Conservation (phyloP, 208 protist genomes). For the Crithidia fasciculata region DNA sequence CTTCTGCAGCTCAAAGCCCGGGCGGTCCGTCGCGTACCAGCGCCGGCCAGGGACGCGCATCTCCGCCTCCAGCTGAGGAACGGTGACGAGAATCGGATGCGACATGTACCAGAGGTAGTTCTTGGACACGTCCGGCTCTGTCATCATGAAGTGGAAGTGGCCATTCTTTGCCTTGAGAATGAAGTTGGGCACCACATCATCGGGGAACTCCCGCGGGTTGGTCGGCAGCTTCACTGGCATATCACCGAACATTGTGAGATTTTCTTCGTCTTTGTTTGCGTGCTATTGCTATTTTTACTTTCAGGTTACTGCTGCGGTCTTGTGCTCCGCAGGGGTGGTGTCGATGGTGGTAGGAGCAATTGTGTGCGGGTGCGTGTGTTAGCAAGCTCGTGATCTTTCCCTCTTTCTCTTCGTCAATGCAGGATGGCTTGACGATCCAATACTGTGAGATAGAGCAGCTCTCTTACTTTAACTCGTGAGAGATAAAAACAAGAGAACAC, state of each 20-base stretch:
- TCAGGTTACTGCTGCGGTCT: too few species aligned
- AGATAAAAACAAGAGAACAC: too few species aligned
- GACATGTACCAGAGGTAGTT: conserved; percentile 85
- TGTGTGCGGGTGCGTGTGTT: too few species aligned
- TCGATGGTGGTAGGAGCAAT: too few species aligned
- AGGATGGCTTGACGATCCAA: too few species aligned
- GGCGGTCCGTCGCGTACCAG: conserved; percentile 77
- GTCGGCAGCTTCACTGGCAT: conserved; percentile 31
- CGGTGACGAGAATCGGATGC: conserved; percentile 36
- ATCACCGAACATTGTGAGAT: conserved; percentile 2
- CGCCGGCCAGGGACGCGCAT: conserved; percentile 68
- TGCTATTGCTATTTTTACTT: not conserved
- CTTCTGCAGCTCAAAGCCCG: conserved; percentile 55
- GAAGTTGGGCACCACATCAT: conserved; percentile 47
- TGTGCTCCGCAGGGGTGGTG: too few species aligned
- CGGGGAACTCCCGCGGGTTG: conserved; percentile 59
- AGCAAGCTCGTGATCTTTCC: too few species aligned
- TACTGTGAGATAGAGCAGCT: too few species aligned
- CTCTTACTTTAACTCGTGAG: too few species aligned
- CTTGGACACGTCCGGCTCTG: conserved; percentile 50
- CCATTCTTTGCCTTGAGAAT: conserved; percentile 79
- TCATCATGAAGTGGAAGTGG: conserved; percentile 63
- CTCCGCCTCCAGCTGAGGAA: conserved; percentile 51
- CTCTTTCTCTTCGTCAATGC: too few species aligned
- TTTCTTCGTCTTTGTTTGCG: not conserved